Conservation (phyloP, 345 rosid species). For the Sisymbrium altissimum region DNA sequence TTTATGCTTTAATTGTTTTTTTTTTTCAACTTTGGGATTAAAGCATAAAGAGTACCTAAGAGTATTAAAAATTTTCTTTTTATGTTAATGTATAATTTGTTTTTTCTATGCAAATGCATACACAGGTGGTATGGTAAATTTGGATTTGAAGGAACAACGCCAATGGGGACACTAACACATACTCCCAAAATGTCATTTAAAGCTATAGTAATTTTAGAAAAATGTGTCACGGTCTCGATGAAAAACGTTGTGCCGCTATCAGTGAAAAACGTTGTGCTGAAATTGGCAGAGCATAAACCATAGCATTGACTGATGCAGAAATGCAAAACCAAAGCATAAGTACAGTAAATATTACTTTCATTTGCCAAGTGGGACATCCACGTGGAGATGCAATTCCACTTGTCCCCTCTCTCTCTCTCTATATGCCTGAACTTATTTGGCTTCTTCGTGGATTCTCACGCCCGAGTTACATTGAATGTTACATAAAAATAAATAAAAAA, state of each 20-base stretch:
- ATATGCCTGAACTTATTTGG: not conserved
- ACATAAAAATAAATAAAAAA: not conserved
- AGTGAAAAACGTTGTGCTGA: constrained; percentile 6
- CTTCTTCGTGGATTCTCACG: constrained; percentile 26
- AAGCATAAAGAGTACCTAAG: not conserved
- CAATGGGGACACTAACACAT: not conserved
- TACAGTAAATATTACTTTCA: not conserved
- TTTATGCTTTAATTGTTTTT: not conserved
- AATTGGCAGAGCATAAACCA: constrained; percentile 1
- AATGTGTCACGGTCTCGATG: not conserved
- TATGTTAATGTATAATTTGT: not conserved
- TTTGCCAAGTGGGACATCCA: constrained; percentile 34
- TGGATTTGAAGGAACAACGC: not conserved
- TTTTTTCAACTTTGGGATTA: not conserved
- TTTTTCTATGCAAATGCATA: not conserved
- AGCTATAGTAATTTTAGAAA: not conserved
- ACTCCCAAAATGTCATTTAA: not conserved
- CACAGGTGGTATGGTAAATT: not conserved
- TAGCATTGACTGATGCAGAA: constrained; percentile 2
- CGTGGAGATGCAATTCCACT: constrained; percentile 31
- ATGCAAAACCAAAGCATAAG: not conserved
- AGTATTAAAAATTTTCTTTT: not conserved
- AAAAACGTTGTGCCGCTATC: not conserved
- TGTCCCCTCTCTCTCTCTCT: constrained; percentile 1
- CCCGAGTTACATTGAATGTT: constrained; percentile 4